A percentile compares a stretch with the other conserved stretches of the same genome.
phyloP scores from a whole-genome alignment of 106 monocot species.

The Ottelia alismoides region DNA sequence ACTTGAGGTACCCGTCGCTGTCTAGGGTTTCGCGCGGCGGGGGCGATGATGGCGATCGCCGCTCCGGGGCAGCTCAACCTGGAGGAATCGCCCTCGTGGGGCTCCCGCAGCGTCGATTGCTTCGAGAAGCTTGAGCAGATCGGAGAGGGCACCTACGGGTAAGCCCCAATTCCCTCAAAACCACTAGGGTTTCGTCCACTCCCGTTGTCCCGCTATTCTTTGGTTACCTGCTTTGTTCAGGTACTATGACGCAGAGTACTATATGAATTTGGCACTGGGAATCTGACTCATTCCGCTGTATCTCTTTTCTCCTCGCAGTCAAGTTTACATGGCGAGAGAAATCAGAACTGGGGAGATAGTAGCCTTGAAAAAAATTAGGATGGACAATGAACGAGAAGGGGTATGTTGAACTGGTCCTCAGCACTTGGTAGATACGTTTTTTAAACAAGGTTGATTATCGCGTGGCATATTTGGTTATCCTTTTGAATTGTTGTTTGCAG shows the following conservation, averaged over 20 bases:
- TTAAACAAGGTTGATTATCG: not conserved
- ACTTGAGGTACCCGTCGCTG: no score
- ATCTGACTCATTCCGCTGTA: no score
- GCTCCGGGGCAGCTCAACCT: slow-evolving; percentile 64
- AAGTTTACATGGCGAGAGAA: slow-evolving; percentile 97
- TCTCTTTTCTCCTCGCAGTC: no score
- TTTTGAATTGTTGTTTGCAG: slow-evolving; percentile 26
- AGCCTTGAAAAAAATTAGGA: slow-evolving; percentile 91
- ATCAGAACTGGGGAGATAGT: slow-evolving; percentile 84
- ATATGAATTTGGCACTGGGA: no score
- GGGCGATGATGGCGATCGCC: slow-evolving; percentile 42
- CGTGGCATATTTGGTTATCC: not conserved
- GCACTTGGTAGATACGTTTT: not conserved
- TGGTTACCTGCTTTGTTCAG: no score
- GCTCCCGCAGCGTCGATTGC: slow-evolving; percentile 74
- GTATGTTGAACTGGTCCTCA: slow-evolving; percentile 16
- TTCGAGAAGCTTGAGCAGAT: slow-evolving; percentile 94
- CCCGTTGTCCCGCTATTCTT: no score
- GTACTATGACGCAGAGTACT: no score
- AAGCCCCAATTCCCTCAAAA: no score
- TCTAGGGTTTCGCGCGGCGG: no score
- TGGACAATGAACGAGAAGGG: slow-evolving; percentile 98
- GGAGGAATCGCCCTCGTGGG: slow-evolving; percentile 71
- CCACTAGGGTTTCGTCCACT: no score
- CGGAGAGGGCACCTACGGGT: slow-evolving; percentile 92